Percentiles rank a stretch among this genome's conserved stretches.
phyloP scores from a whole-genome alignment of 768 basidiomycete species.

The Naganishia randhawae region DNA sequence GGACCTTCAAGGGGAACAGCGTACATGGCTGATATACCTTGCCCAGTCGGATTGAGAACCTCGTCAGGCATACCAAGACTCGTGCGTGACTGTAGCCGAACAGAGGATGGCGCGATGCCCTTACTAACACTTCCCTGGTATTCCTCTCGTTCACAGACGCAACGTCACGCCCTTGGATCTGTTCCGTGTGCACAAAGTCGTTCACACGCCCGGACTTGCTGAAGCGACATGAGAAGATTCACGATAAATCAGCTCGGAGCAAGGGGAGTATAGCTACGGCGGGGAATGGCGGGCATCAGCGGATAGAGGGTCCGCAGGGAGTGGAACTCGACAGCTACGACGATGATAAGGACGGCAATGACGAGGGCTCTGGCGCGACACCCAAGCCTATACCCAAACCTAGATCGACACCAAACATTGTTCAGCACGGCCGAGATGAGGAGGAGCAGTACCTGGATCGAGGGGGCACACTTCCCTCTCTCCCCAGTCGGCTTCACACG shows the following conservation, averaged over 20 bases:
- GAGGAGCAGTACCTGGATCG: too few relatives aligned
- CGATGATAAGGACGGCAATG: not conserved
- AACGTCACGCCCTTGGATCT: slow-evolving; percentile 8
- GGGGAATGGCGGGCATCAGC: not conserved
- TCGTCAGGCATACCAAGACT: slow-evolving; percentile 16
- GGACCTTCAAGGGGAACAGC: not conserved
- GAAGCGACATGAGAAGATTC: slow-evolving; percentile 22
- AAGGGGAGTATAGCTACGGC: not conserved
- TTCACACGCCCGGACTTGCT: slow-evolving; percentile 11
- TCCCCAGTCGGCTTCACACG: not conserved
- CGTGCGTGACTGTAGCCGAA: not conserved
- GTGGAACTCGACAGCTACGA: not conserved
- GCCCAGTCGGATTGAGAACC: slow-evolving; percentile 18
- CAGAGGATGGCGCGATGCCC: too few relatives aligned
- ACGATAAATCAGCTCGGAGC: not conserved
- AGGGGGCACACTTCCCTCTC: not conserved
- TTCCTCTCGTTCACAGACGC: not conserved
- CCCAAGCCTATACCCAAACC: not conserved
- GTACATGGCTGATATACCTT: not conserved
- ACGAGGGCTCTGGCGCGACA: too few relatives aligned
- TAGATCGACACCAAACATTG: not conserved
- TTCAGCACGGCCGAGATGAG: not conserved
- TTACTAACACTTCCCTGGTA: too few relatives aligned
- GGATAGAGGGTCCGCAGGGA: too few relatives aligned
- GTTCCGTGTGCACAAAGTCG: slow-evolving; percentile 13